Evolutionary conservation across 495 filamentous ascomycete genomes (phyloP), one percentile per base, ranked within the genome.

Genomic region (Monascus purpureus): DNA sequence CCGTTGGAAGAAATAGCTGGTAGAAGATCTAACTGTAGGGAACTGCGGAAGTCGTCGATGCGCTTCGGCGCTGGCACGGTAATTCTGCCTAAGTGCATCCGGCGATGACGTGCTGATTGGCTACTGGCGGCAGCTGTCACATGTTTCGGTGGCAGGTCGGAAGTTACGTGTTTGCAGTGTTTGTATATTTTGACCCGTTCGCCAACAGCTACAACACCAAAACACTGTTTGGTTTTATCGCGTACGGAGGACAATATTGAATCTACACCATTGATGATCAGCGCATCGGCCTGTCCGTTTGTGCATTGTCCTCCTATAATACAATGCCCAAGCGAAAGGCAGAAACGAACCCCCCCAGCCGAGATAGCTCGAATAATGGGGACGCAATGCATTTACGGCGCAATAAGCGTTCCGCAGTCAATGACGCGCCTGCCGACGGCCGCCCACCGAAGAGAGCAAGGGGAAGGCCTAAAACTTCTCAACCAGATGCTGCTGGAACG

Each of bases 351-450:
- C 43, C 82, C 15, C 68, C 77, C 37, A 68, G 62, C n/a, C 56
- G 79, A 28, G 60, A 77, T 22, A 77, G 74, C 37, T 80, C 74
- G 24, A 77, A 80, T 32, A 71, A 73, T 39, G 79, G 84, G 29
- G 74, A 79, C 52, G 59, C 63, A 18, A 56, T 56, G 33, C 49
- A 53, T 31, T 6, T 41, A 6, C 36, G 37, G 18, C 31, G 27
- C 16, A 42, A 36, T 35, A 54, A 48, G 28, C 33, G 38, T 37
- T 40, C 32, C 12, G 43, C 37, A 27, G 36, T 38, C 14, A 46
- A 55, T 17, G 48, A 53, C 32, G 26, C 39, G 14, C 43, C 39
- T 20, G 43, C 42, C 13, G 55, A 52, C 37, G 46, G 61, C 32
- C 62, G 53, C 23, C 51, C 60, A 5, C 34, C 46, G 12, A 67